Percentiles rank a stretch among this genome's conserved stretches.
Conservation (phyloP, 805 yeast genomes). For the Yarrowia porcina region DNA sequence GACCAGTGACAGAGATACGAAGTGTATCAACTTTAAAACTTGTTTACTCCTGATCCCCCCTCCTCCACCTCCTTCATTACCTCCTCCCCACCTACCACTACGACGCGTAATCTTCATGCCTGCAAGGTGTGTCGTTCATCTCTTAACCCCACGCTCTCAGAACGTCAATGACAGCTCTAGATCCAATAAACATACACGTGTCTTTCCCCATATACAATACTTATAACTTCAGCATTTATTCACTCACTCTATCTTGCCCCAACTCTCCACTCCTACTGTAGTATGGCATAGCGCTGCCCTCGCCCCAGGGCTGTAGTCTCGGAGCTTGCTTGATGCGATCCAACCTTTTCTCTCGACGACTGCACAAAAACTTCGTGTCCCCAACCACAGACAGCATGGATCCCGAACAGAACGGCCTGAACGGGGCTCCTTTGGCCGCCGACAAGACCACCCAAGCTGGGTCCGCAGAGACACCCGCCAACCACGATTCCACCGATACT, state of each 20-base stretch:
- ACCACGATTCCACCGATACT: conserved; percentile 12
- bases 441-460: background rate
- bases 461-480: background rate
- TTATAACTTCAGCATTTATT: background rate
- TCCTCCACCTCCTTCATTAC: no score
- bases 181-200: background rate
- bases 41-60: no score
- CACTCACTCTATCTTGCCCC: background rate
- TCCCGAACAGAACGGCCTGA: conserved; percentile 11
- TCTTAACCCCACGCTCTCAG: background rate
- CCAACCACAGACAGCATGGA: conserved; percentile 20
- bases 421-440: conserved; percentile 7
- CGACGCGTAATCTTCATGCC: conserved; percentile 11
- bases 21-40: no score
- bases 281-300: conserved; percentile 13
- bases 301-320: conserved; percentile 5
- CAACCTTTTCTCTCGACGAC: conserved; percentile 24
- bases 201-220: background rate
- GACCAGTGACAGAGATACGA: background rate
- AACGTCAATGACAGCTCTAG: background rate
- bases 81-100: background rate
- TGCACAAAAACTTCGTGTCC: conserved; percentile 25
- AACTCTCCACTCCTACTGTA: background rate
- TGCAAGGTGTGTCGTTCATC: conserved; percentile 11
- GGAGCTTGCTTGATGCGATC: conserved; percentile 25